These are phyloP conservation scores for Phlebiopsis flavidoalba DNA, from an alignment of 768 basidiomycete species.

Conservation along the genomic window DNA sequence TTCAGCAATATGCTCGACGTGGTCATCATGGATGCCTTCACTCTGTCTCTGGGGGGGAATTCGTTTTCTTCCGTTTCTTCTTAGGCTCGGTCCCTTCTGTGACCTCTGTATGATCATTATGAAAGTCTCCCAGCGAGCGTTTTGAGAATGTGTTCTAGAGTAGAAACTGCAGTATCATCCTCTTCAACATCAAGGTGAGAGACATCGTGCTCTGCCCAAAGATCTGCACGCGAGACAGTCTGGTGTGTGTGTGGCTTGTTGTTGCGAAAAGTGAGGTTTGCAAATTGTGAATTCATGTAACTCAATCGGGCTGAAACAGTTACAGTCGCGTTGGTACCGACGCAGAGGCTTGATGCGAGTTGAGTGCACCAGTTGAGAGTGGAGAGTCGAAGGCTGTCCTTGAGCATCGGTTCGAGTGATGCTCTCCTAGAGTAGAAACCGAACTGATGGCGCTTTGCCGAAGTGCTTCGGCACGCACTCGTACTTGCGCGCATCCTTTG, in stretches of 20 bases:
- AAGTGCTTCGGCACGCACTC: background rate
- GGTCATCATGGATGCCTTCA: background rate
- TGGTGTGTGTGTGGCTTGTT: constrained; percentile 7
- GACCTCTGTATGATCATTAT: background rate
- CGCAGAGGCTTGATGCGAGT: too few relatives aligned
- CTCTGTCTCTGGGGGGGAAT: too few relatives aligned
- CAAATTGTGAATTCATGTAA: constrained; percentile 3
- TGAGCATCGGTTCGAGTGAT: background rate
- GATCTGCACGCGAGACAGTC: constrained; percentile 12
- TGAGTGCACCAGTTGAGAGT: too few relatives aligned
- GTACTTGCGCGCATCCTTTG: background rate
- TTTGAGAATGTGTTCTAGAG: constrained; percentile 11
- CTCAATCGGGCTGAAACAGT: background rate
- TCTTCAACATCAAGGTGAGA: background rate
- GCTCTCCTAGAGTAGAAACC: background rate
- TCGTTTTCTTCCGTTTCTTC: constrained; percentile 8
- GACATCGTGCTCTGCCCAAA: constrained; percentile 2
- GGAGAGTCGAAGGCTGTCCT: too few relatives aligned
- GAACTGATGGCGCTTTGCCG: constrained; percentile 1
- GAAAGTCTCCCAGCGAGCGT: constrained; percentile 13
- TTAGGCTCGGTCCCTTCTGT: background rate
- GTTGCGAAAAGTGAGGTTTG: constrained; percentile 6
- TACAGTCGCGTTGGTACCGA: too few relatives aligned
- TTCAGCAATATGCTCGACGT: background rate
- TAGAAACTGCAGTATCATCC: background rate